A percentile compares a stretch with the other conserved stretches of the same genome.
Evolutionary conservation across 2,329 filamentous ascomycete species (phyloP).

Genomic region (Plectosphaerella cucumerina): DNA sequence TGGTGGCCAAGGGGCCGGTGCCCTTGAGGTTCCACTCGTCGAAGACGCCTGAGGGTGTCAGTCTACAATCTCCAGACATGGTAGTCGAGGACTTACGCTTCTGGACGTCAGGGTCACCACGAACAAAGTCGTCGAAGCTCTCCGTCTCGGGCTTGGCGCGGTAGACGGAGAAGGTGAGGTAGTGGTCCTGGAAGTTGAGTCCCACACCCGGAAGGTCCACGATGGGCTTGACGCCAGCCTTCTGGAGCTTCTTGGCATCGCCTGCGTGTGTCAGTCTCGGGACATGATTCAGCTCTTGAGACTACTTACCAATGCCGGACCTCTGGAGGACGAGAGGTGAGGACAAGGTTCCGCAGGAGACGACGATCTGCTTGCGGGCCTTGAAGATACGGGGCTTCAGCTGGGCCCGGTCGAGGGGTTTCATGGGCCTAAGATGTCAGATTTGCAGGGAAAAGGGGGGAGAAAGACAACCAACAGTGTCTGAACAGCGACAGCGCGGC

Average conservation of each 20-base stretch:
- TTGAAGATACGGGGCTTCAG: constrained; percentile 52
- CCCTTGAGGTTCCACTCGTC: constrained; percentile 77
- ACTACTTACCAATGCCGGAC: constrained; percentile 56
- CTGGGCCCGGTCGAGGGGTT: constrained; percentile 56
- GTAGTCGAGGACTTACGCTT: constrained; percentile 42
- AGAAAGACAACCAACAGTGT: constrained; percentile 43
- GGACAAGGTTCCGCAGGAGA: constrained; percentile 68
- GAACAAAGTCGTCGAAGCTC: constrained; percentile 75
- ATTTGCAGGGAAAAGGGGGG: constrained; percentile 16
- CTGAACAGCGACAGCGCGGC: constrained; percentile 66
- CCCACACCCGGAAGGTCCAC: constrained; percentile 71
- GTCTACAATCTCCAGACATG: background rate
- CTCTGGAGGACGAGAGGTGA: constrained; percentile 72
- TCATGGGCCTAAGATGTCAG: constrained; percentile 43
- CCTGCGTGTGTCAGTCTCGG: constrained; percentile 23
- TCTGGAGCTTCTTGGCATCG: constrained; percentile 66
- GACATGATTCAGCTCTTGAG: no score
- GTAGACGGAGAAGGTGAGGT: constrained; percentile 66
- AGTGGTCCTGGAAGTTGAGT: constrained; percentile 74
- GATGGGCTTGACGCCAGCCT: constrained; percentile 63
- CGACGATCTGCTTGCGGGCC: constrained; percentile 70
- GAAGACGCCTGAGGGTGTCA: constrained; percentile 48
- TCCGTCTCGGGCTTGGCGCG: constrained; percentile 72
- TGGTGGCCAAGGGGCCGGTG: constrained; percentile 72
- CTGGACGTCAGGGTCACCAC: constrained; percentile 69